These are phyloP conservation scores for Corchorus capsularis DNA, from an alignment of 345 rosid species.

Conservation along the genomic window DNA sequence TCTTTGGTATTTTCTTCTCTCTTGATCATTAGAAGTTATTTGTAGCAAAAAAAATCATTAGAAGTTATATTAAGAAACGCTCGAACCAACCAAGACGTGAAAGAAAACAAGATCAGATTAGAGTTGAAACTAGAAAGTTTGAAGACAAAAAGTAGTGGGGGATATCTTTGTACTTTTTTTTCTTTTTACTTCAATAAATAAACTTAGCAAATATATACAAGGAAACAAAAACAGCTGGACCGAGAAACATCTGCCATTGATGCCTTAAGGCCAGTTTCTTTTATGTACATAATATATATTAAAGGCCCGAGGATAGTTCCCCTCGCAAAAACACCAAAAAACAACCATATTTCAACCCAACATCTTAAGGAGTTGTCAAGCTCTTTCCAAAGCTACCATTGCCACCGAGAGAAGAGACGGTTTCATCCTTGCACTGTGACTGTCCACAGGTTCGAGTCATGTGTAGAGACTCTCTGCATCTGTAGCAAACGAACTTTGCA, in stretches of 20 bases:
- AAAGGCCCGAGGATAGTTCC: not conserved
- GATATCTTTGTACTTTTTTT: too few relatives aligned
- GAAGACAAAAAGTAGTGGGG: too few relatives aligned
- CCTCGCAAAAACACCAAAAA: not conserved
- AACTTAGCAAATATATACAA: too few relatives aligned
- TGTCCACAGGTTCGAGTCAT: slow-evolving; percentile 14
- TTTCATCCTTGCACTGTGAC: slow-evolving; percentile 22
- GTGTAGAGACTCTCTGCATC: slow-evolving; percentile 35
- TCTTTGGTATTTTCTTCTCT: too few relatives aligned
- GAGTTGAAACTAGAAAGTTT: too few relatives aligned
- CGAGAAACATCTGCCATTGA: not conserved
- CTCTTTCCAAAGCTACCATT: slow-evolving; percentile 24
- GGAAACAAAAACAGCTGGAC: too few relatives aligned
- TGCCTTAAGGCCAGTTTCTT: slow-evolving; percentile 20
- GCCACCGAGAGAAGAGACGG: not conserved
- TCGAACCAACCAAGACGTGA: too few relatives aligned
- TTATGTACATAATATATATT: slow-evolving; percentile 33
- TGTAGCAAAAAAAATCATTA: too few relatives aligned
- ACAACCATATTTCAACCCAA: not conserved
- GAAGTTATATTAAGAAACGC: too few relatives aligned
- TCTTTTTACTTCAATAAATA: too few relatives aligned
- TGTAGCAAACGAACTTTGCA: slow-evolving; percentile 49
- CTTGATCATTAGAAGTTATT: too few relatives aligned
- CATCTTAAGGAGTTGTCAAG: slow-evolving; percentile 16
- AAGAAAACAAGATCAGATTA: too few relatives aligned